phyloP scores from a whole-genome alignment of 495 filamentous ascomycete genomes.

The Neurospora terricola region DNA sequence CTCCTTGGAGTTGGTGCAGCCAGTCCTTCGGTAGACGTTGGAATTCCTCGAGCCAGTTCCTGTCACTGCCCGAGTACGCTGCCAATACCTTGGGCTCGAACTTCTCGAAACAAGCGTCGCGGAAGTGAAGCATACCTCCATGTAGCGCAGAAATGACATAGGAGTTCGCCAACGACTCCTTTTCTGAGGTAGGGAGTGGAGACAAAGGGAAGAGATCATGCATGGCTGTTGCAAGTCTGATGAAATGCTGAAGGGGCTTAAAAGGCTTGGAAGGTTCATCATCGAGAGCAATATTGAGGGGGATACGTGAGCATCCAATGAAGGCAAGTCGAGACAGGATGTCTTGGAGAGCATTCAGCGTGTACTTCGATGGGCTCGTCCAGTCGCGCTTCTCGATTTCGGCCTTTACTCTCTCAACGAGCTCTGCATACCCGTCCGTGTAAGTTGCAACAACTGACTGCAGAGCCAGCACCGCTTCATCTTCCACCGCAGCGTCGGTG shows the following conservation, averaged over 20 bases:
- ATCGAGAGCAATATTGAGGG: slow-evolving; percentile 5
- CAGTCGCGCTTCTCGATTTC: slow-evolving; percentile 23
- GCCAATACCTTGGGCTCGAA: slow-evolving; percentile 5
- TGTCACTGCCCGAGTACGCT: slow-evolving; percentile 2
- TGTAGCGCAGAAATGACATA: slow-evolving; percentile 20
- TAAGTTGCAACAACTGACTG: slow-evolving; percentile 27
- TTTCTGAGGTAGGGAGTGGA: neutral
- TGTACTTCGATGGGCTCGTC: slow-evolving; percentile 17
- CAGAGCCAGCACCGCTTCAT: slow-evolving; percentile 30
- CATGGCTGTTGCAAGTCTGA: slow-evolving; percentile 11
- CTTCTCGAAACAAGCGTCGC: slow-evolving; percentile 17
- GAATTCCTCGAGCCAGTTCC: slow-evolving; percentile 18
- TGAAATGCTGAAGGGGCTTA: slow-evolving; percentile 19
- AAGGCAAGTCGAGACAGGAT: slow-evolving; percentile 22
- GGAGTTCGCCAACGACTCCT: slow-evolving; percentile 7
- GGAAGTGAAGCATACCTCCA: slow-evolving; percentile 20
- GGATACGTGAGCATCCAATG: slow-evolving; percentile 25
- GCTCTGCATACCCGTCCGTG: slow-evolving; percentile 21
- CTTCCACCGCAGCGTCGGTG: slow-evolving; percentile 20
- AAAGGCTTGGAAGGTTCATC: neutral
- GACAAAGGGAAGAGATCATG: slow-evolving; percentile 19
- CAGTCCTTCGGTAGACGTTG: slow-evolving; percentile 9
- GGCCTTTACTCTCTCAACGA: slow-evolving; percentile 8
- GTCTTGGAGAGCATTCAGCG: slow-evolving; percentile 14
- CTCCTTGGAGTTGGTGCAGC: slow-evolving; percentile 6